These are phyloP conservation scores for Elsinoe ampelina DNA, from an alignment of 2,329 filamentous ascomycete species.

Conservation along the genomic window DNA sequence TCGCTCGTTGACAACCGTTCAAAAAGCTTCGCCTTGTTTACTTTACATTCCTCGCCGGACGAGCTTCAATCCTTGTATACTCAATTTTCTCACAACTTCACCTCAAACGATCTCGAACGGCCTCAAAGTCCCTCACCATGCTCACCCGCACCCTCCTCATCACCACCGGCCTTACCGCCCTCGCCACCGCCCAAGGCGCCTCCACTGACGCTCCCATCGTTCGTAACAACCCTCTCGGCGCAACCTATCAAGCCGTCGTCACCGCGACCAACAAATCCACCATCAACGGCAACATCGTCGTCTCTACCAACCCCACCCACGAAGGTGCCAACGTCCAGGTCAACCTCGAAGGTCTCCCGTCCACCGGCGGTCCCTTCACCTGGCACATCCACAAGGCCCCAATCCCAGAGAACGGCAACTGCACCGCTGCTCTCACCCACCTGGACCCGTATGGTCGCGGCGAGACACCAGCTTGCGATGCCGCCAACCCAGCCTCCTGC, in stretches of 20 bases:
- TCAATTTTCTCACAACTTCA: neutral
- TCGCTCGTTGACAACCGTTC: conserved; percentile 1
- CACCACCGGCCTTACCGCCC: conserved; percentile 11
- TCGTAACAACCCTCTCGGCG: conserved; percentile 31
- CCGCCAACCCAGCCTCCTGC: conserved; percentile 50
- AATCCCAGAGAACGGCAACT: conserved; percentile 60
- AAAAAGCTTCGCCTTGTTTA: neutral
- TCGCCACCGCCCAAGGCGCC: conserved; percentile 12
- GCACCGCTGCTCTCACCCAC: conserved; percentile 57
- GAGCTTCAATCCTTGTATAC: neutral
- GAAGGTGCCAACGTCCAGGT: conserved; percentile 34
- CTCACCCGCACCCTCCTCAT: neutral
- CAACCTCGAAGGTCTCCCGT: conserved; percentile 33
- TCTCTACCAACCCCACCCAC: conserved; percentile 27
- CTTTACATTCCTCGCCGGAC: neutral
- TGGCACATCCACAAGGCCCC: conserved; percentile 64
- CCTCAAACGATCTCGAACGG: neutral
- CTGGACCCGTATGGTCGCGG: conserved; percentile 61
- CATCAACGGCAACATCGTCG: conserved; percentile 30
- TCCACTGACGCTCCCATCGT: conserved; percentile 26
- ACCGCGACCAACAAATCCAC: conserved; percentile 25
- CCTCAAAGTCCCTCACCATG: conserved; percentile 2
- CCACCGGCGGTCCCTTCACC: conserved; percentile 20
- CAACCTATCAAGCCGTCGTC: conserved; percentile 31
- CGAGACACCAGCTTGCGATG: conserved; percentile 53